These are phyloP conservation scores for Penicillium odoratum DNA, from an alignment of 495 filamentous ascomycete genomes.

Conservation along the genomic window DNA sequence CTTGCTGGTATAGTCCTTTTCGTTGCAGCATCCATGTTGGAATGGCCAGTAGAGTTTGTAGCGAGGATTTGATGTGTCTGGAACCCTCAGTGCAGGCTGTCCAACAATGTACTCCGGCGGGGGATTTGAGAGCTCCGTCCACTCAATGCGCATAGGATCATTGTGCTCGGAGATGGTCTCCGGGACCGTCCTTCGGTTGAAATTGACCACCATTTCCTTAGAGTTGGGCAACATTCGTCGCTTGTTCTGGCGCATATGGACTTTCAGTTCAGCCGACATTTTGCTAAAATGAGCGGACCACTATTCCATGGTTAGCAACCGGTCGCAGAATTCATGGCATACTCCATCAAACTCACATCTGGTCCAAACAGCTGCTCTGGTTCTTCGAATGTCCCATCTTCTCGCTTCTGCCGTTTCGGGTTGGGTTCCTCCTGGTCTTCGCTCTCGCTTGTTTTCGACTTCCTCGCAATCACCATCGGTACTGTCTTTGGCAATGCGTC, in stretches of 20 bases:
- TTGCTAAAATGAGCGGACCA: constrained; percentile 74
- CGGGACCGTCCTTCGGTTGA: constrained; percentile 75
- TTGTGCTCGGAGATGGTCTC: constrained; percentile 92
- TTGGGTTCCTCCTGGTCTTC: constrained; percentile 82
- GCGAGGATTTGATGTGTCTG: constrained; percentile 83
- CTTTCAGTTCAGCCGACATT: constrained; percentile 83
- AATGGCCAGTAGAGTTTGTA: constrained; percentile 94
- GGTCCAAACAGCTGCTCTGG: constrained; percentile 83
- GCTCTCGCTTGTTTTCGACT: constrained; percentile 70
- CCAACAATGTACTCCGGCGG: constrained; percentile 77
- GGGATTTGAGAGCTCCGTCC: constrained; percentile 79
- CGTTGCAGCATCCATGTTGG: constrained; percentile 82
- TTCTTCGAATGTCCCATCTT: constrained; percentile 54
- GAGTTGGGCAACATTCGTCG: constrained; percentile 91
- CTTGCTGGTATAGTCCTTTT: constrained; percentile 78
- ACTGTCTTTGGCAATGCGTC: constrained; percentile 93
- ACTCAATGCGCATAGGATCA: constrained; percentile 87
- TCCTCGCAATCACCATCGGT: constrained; percentile 88
- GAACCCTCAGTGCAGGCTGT: constrained; percentile 76
- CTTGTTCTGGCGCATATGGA: constrained; percentile 89
- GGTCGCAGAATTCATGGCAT: not conserved
- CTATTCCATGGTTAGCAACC: constrained; percentile 36
- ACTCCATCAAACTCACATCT: constrained; percentile 56
- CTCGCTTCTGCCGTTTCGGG: constrained; percentile 82
- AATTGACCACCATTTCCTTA: constrained; percentile 90